A percentile compares a stretch with the other conserved stretches of the same genome.
These are phyloP conservation scores for Yamadazyma epiphylla DNA, from an alignment of 1,139 yeast species.

Conservation along the genomic window DNA sequence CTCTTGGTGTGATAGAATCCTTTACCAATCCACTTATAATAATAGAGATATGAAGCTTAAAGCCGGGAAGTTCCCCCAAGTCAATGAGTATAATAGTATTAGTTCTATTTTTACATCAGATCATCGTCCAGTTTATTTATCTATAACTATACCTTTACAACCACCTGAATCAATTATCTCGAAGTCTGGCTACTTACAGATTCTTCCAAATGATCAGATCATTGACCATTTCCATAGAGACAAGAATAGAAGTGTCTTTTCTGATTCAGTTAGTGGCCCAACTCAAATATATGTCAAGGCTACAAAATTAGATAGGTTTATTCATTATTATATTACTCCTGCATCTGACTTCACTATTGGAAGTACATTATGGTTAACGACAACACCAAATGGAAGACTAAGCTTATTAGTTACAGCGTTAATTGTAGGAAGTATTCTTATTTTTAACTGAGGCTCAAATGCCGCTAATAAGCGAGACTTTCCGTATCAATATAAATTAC, in stretches of 20 bases:
- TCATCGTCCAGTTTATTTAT: slow-evolving; percentile 44
- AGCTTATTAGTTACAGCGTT: slow-evolving; percentile 9
- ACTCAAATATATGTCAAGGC: slow-evolving; percentile 44
- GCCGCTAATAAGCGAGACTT: slow-evolving; percentile 11
- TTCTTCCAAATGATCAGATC: slow-evolving; percentile 25
- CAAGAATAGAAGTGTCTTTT: slow-evolving; percentile 5
- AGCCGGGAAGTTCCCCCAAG: slow-evolving; percentile 14
- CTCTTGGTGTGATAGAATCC: slow-evolving; percentile 86
- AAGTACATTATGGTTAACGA: slow-evolving; percentile 32
- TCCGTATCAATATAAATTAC: too few relatives aligned
- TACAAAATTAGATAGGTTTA: slow-evolving; percentile 31
- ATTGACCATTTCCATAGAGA: slow-evolving; percentile 17
- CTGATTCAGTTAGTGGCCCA: slow-evolving; percentile 34
- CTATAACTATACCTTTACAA: slow-evolving; percentile 36
- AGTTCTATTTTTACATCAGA: slow-evolving; percentile 32
- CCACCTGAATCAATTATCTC: slow-evolving; percentile 44
- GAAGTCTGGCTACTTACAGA: slow-evolving; percentile 37
- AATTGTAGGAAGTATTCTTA: slow-evolving; percentile 4
- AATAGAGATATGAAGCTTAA: neutral
- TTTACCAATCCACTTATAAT: slow-evolving; percentile 51
- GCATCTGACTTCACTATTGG: slow-evolving; percentile 37
- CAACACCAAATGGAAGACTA: slow-evolving; percentile 39
- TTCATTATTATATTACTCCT: slow-evolving; percentile 26
- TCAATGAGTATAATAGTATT: slow-evolving; percentile 40
- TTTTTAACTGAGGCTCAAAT: slow-evolving; percentile 1